phyloP scores from a whole-genome alignment of 2,329 filamentous ascomycete species.

The Decorospora gaudefroyi region DNA sequence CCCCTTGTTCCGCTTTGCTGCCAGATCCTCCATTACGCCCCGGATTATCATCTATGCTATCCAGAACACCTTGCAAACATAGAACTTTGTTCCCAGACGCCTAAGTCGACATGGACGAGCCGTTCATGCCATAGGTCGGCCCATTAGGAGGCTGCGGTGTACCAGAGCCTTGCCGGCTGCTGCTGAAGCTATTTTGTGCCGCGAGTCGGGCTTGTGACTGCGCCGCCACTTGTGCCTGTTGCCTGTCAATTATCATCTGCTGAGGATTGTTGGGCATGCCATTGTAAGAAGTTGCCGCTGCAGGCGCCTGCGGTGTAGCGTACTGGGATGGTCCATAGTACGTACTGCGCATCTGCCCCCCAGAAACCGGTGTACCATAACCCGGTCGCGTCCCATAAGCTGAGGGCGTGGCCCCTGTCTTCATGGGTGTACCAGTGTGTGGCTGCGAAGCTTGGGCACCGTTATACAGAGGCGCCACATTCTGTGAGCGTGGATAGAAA shows the following conservation, averaged over 20 bases:
- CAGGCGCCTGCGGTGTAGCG: slow-evolving; percentile 36
- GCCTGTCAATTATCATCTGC: slow-evolving; percentile 44
- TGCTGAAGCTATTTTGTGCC: slow-evolving; percentile 43
- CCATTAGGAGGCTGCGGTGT: slow-evolving; percentile 46
- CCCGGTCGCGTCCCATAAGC: slow-evolving; percentile 34
- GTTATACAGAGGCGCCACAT: slow-evolving; percentile 42
- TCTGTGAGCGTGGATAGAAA: slow-evolving; percentile 43
- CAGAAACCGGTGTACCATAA: slow-evolving; percentile 35
- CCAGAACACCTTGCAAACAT: slow-evolving; percentile 16
- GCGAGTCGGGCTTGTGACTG: slow-evolving; percentile 46
- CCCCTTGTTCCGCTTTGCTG: not conserved
- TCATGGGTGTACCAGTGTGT: slow-evolving; percentile 46
- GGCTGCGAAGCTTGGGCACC: slow-evolving; percentile 35
- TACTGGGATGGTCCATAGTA: slow-evolving; percentile 45
- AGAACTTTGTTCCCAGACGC: slow-evolving; percentile 5
- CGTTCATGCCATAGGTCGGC: slow-evolving; percentile 19
- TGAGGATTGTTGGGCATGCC: slow-evolving; percentile 36
- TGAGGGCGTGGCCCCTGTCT: slow-evolving; percentile 33
- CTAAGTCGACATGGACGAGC: slow-evolving; percentile 31
- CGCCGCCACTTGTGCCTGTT: slow-evolving; percentile 37
- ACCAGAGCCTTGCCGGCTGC: slow-evolving; percentile 40
- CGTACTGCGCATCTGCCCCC: slow-evolving; percentile 39
- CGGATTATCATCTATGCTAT: slow-evolving; percentile 21
- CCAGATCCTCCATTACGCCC: slow-evolving; percentile 21
- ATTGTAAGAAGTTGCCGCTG: slow-evolving; percentile 28